Percentiles rank a stretch among this genome's conserved stretches.
phyloP scores from a whole-genome alignment of 2,329 filamentous ascomycete species.

The Zarea fungicola region DNA sequence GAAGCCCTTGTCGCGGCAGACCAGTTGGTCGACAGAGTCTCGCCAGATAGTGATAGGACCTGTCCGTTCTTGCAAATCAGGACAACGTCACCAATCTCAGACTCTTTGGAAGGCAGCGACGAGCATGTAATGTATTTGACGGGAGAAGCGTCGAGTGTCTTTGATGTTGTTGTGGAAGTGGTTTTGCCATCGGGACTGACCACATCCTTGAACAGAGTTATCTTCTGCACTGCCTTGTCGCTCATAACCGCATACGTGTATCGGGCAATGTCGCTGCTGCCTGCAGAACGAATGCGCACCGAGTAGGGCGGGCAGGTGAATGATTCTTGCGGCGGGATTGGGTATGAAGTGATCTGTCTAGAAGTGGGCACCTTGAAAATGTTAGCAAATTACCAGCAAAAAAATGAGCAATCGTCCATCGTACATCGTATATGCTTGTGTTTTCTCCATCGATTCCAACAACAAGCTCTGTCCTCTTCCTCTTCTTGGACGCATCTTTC shows the following conservation, averaged over 20 bases:
- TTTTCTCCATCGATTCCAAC: constrained; percentile 62
- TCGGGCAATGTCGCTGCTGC: constrained; percentile 44
- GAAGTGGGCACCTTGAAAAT: constrained; percentile 52
- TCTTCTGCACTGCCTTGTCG: constrained; percentile 41
- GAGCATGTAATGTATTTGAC: constrained; percentile 31
- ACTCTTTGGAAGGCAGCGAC: constrained; percentile 22
- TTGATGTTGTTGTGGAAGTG: constrained; percentile 43
- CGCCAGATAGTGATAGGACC: constrained; percentile 54
- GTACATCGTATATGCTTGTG: constrained; percentile 60
- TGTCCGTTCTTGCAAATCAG: constrained; percentile 57
- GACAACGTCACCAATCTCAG: constrained; percentile 38
- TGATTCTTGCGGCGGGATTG: constrained; percentile 58
- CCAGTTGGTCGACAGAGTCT: constrained; percentile 35
- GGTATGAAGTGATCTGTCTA: constrained; percentile 60
- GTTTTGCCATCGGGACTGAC: constrained; percentile 47
- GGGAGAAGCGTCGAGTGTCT: constrained; percentile 35
- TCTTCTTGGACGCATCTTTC: constrained; percentile 52
- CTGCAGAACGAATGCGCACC: constrained; percentile 45
- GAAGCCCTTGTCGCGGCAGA: constrained; percentile 28
- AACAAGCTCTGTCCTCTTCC: constrained; percentile 57
- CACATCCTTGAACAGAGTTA: constrained; percentile 56
- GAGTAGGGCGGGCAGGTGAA: constrained; percentile 60
- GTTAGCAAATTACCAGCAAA: constrained; percentile 6
- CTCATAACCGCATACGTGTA: constrained; percentile 58
- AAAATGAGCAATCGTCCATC: constrained; percentile 19